Percentiles rank a stretch among this genome's conserved stretches.
phyloP scores from a whole-genome alignment of 169 alveolate species.

The Hepatocystis sp. region DNA sequence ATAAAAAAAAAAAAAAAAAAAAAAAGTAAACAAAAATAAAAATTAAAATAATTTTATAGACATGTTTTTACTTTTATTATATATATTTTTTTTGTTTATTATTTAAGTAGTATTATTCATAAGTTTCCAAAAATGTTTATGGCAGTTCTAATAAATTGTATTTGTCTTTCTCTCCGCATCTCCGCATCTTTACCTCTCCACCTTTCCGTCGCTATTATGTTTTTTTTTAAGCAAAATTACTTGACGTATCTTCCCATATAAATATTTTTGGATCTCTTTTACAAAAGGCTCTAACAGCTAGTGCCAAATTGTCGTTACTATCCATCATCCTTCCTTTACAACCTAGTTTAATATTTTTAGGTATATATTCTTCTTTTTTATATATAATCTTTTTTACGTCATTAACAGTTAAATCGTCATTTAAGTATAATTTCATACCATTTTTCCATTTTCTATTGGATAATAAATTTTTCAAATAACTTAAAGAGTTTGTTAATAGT shows the following conservation, averaged over 20 bases:
- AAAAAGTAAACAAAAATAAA: conserved; percentile 10
- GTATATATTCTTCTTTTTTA: conserved; percentile 58
- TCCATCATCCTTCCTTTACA: conserved; percentile 90
- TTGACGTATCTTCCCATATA: conserved; percentile 82
- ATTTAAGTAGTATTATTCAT: too few relatives aligned
- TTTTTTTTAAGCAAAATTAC: conserved; percentile 5
- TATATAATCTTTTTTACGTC: conserved; percentile 82
- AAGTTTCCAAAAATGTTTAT: too few relatives aligned
- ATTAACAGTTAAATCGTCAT: conserved; percentile 85
- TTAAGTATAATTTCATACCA: conserved; percentile 85
- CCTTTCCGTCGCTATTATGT: not conserved
- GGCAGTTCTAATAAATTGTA: too few relatives aligned
- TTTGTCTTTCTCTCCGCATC: not conserved
- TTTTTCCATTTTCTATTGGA: conserved; percentile 81
- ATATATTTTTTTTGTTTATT: too few relatives aligned
- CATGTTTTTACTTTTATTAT: too few relatives aligned
- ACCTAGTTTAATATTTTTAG: conserved; percentile 82
- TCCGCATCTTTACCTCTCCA: not conserved
- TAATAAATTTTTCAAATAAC: conserved; percentile 56
- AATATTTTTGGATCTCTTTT: conserved; percentile 88
- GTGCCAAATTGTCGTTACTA: conserved; percentile 86
- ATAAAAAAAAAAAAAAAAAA: conserved; percentile 6
- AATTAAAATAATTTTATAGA: not conserved
- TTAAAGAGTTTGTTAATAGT: not conserved
- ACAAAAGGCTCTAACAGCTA: conserved; percentile 90